A percentile compares a stretch with the other conserved stretches of the same genome.
These are phyloP conservation scores for Pythium brachiatum DNA, from an alignment of 352 stramenopile species.

Conservation along the genomic window DNA sequence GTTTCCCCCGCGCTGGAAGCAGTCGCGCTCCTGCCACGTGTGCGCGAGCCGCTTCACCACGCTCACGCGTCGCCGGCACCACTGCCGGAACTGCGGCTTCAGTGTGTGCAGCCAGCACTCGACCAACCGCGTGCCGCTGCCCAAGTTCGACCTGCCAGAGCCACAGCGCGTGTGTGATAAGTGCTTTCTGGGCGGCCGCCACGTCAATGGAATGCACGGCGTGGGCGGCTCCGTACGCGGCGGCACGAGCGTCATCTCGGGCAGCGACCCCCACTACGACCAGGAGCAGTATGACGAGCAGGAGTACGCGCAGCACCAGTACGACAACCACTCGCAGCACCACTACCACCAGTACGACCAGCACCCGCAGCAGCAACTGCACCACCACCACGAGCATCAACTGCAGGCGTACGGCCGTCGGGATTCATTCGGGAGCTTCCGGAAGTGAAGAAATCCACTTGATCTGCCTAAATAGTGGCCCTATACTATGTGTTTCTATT, in stretches of 20 bases:
- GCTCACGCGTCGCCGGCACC: conserved; percentile 73
- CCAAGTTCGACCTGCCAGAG: conserved; percentile 68
- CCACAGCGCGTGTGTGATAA: conserved; percentile 78
- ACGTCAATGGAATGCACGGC: conserved; percentile 33
- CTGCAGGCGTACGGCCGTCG: conserved; percentile 8
- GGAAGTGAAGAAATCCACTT: neutral
- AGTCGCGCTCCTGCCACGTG: conserved; percentile 68
- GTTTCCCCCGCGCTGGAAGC: conserved; percentile 77
- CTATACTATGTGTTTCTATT: conserved; percentile 28
- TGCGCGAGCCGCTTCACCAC: conserved; percentile 51
- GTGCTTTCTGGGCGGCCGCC: conserved; percentile 68
- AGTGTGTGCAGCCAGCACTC: conserved; percentile 74
- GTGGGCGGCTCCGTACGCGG: conserved; percentile 2
- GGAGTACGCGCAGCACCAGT: neutral
- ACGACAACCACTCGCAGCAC: neutral
- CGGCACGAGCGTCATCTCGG: conserved; percentile 12
- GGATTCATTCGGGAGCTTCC: conserved; percentile 25
- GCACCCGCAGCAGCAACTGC: conserved; percentile 5
- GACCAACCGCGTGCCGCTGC: conserved; percentile 73
- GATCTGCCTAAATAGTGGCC: conserved; percentile 22
- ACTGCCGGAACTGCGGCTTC: conserved; percentile 80
- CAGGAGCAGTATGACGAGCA: conserved; percentile 7
- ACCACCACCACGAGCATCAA: conserved; percentile 6
- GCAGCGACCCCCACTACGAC: conserved; percentile 24
- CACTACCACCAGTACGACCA: neutral